phyloP scores from a whole-genome alignment of 2,329 filamentous ascomycete genomes.

The Aspergillus fischeri region DNA sequence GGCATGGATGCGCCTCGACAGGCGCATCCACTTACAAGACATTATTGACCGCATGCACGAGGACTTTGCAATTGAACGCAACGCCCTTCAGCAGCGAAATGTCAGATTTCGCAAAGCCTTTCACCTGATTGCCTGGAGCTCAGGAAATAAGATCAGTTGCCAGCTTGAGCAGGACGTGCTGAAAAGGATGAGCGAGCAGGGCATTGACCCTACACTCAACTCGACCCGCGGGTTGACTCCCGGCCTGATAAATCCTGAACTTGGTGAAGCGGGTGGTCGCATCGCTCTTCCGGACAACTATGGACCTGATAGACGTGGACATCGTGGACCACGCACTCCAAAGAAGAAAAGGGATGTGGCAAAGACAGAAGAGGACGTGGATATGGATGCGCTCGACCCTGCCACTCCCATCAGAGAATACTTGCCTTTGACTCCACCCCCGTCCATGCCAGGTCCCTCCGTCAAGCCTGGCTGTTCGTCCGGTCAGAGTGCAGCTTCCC shows the following conservation, averaged over 20 bases:
- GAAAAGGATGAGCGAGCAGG: constrained; percentile 2
- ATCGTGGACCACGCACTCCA: neutral
- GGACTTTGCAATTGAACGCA: constrained; percentile 13
- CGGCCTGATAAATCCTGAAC: constrained; percentile 15
- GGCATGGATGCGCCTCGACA: constrained; percentile 29
- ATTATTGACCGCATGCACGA: constrained; percentile 26
- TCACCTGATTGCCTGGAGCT: constrained; percentile 24
- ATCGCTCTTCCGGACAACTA: constrained; percentile 11
- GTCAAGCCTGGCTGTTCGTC: neutral
- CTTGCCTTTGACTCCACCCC: neutral
- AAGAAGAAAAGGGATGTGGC: neutral
- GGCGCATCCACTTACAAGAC: constrained; percentile 23
- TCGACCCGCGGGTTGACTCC: constrained; percentile 22
- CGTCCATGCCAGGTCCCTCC: neutral
- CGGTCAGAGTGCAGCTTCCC: neutral
- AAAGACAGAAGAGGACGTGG: neutral
- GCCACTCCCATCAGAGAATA: neutral
- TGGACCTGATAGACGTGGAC: neutral
- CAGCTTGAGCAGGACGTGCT: constrained; percentile 5
- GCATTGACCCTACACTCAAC: constrained; percentile 11
- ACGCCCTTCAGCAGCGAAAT: constrained; percentile 26
- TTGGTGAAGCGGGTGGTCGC: constrained; percentile 18
- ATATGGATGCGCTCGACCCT: neutral
- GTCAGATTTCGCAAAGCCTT: constrained; percentile 25
- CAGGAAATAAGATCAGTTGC: constrained; percentile 19